Percentiles rank a stretch among this genome's conserved stretches.
Conservation (phyloP, 495 filamentous ascomycete species). For the Filosporella fistucella region DNA sequence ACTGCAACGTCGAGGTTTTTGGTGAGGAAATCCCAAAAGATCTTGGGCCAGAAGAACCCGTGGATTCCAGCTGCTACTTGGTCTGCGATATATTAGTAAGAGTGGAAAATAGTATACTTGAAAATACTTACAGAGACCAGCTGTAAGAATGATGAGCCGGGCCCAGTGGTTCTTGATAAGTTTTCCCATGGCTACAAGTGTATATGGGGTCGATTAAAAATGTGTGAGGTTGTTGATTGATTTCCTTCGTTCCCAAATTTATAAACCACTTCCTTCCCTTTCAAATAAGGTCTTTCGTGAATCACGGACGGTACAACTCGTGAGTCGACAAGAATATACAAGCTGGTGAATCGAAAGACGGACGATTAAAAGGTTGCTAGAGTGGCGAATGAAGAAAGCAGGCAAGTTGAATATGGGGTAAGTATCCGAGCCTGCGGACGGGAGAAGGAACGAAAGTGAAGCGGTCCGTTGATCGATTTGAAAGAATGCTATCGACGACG, state of each 20-base stretch:
- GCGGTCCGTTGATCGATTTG: constrained; percentile 6
- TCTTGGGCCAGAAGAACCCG: constrained; percentile 97
- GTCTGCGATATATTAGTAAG: constrained; percentile 49
- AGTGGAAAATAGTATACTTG: constrained; percentile 3
- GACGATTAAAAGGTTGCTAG: constrained; percentile 22
- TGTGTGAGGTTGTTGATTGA: not conserved
- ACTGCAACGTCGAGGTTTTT: constrained; percentile 85
- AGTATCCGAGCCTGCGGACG: constrained; percentile 24
- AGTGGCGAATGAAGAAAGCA: constrained; percentile 1
- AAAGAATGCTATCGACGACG: constrained; percentile 26
- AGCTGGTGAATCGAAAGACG: constrained; percentile 10
- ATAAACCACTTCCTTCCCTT: not conserved
- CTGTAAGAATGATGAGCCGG: constrained; percentile 82
- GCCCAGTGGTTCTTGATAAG: constrained; percentile 99
- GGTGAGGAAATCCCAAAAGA: constrained; percentile 96
- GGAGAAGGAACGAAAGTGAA: constrained; percentile 10
- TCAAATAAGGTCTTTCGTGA: too few relatives aligned
- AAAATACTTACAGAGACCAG: constrained; percentile 67
- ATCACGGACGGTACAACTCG: too few relatives aligned
- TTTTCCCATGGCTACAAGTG: constrained; percentile 74
- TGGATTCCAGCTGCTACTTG: constrained; percentile 81
- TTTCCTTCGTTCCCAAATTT: not conserved
- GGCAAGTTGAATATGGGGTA: not conserved
- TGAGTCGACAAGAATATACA: constrained; percentile 5
- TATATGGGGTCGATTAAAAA: not conserved